Evolutionary conservation across 1,139 yeast genomes (phyloP).

Genomic region (Saccharomyces pastorianus): DNA sequence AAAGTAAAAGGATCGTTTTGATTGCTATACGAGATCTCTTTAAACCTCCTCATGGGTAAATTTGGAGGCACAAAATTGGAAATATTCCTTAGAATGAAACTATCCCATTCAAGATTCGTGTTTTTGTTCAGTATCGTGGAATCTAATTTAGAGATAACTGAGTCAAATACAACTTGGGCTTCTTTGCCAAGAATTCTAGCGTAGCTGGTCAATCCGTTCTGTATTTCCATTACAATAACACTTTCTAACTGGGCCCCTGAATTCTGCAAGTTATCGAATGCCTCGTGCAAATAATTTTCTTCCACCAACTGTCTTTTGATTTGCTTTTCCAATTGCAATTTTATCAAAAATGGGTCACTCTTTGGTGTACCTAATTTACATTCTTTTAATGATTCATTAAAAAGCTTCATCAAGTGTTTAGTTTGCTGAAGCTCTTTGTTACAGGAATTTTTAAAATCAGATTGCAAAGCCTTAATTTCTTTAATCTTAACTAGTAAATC

Average conservation of each 20-base stretch:
- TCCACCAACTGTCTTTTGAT: conserved; percentile 69
- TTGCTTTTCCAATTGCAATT: conserved; percentile 64
- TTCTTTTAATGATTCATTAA: conserved; percentile 40
- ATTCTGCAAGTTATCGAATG: conserved; percentile 75
- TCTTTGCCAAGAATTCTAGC: conserved; percentile 62
- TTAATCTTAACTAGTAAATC: conserved; percentile 78
- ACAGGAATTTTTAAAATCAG: conserved; percentile 75
- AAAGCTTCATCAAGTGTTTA: conserved; percentile 42
- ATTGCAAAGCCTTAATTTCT: conserved; percentile 72
- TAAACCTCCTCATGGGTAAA: conserved; percentile 58
- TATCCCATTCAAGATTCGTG: conserved; percentile 82
- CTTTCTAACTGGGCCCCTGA: conserved; percentile 86
- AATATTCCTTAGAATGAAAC: conserved; percentile 60
- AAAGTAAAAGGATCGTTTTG: conserved; percentile 63
- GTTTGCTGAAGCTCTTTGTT: conserved; percentile 62
- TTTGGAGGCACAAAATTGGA: conserved; percentile 68
- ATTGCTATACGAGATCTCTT: conserved; percentile 57
- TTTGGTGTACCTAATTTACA: conserved; percentile 32
- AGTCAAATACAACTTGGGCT: conserved; percentile 58
- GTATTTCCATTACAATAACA: conserved; percentile 79
- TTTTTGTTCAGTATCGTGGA: conserved; percentile 71
- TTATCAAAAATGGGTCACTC: conserved; percentile 75
- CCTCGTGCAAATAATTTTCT: conserved; percentile 81
- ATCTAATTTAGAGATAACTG: conserved; percentile 58
- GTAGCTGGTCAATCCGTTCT: conserved; percentile 66